A percentile compares a stretch with the other conserved stretches of the same genome.
Conservation (phyloP, 129 eudicot species). For the Sambucus nigra region DNA sequence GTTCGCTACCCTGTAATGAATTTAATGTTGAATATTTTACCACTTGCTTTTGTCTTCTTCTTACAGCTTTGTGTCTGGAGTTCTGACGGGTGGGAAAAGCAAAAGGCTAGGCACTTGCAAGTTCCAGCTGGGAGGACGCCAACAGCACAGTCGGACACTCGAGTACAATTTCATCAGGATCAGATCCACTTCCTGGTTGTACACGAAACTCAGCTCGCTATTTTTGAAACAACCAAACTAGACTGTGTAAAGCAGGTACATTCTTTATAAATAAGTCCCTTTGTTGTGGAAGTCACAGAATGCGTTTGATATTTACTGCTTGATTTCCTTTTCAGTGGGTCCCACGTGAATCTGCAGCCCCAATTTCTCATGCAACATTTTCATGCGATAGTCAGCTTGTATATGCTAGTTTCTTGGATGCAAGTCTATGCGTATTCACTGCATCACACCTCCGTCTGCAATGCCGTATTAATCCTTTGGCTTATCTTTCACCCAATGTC, state of each 20-base stretch:
- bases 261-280: not conserved
- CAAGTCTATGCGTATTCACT: constrained; percentile 63
- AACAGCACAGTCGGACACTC: constrained; percentile 59
- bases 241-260: constrained; percentile 77
- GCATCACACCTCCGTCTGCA: constrained; percentile 56
- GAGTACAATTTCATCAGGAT: constrained; percentile 91
- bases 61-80: constrained; percentile 81
- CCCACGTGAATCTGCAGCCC: constrained; percentile 69
- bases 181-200: constrained; percentile 72
- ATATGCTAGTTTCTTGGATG: constrained; percentile 81
- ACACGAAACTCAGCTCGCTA: constrained; percentile 86
- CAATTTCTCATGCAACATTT: constrained; percentile 72
- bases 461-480: constrained; percentile 72
- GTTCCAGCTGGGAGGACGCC: constrained; percentile 65
- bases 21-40: not conserved
- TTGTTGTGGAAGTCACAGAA: not conserved
- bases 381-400: constrained; percentile 81
- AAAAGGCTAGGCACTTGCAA: constrained; percentile 50
- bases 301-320: not conserved
- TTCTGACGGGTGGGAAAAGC: constrained; percentile 90
- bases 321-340: constrained; percentile 43
- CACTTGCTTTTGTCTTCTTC: not conserved
- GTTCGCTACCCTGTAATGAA: too few species aligned
- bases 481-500: constrained; percentile 56
- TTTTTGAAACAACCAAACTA: constrained; percentile 72